These are phyloP conservation scores for Leishmania amazonensis DNA, from an alignment of 208 protist genomes.

Conservation along the genomic window DNA sequence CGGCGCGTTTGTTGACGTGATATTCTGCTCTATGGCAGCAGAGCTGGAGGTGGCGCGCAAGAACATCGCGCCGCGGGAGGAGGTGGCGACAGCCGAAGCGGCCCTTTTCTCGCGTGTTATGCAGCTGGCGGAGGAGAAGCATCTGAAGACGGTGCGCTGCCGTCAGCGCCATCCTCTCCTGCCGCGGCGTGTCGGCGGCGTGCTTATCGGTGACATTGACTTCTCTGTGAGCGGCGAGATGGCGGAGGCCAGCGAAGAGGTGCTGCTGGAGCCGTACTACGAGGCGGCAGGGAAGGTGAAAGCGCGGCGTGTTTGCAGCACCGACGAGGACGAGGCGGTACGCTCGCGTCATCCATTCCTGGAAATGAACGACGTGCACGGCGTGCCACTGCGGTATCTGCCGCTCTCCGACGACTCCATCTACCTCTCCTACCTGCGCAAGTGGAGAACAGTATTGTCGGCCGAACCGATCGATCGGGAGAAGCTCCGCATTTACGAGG, in stretches of 20 bases:
- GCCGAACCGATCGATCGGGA: conserved; percentile 55
- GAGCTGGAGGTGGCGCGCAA: conserved; percentile 36
- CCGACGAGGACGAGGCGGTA: conserved; percentile 66
- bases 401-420: conserved; percentile 34
- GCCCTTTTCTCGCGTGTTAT: conserved; percentile 14
- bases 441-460: conserved; percentile 42
- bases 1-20: conserved; percentile 30
- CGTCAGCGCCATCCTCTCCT: conserved; percentile 37
- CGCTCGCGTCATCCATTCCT: conserved; percentile 71
- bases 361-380: conserved; percentile 55
- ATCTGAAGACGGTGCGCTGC: conserved; percentile 20
- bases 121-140: conserved; percentile 19
- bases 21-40: conserved; percentile 39
- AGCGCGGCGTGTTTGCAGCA: conserved; percentile 32
- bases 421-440: conserved; percentile 43
- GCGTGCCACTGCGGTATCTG: conserved; percentile 56
- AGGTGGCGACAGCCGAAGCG: conserved; percentile 16
- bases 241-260: conserved; percentile 29
- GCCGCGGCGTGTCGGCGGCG: conserved; percentile 36
- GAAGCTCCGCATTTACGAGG: conserved; percentile 61
- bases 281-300: conserved; percentile 15
- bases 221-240: conserved; percentile 17
- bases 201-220: conserved; percentile 49
- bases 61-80: conserved; percentile 6
- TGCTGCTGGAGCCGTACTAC: conserved; percentile 17